Conservation (phyloP, 352 stramenopile genomes). For the Pythium insidiosum region DNA sequence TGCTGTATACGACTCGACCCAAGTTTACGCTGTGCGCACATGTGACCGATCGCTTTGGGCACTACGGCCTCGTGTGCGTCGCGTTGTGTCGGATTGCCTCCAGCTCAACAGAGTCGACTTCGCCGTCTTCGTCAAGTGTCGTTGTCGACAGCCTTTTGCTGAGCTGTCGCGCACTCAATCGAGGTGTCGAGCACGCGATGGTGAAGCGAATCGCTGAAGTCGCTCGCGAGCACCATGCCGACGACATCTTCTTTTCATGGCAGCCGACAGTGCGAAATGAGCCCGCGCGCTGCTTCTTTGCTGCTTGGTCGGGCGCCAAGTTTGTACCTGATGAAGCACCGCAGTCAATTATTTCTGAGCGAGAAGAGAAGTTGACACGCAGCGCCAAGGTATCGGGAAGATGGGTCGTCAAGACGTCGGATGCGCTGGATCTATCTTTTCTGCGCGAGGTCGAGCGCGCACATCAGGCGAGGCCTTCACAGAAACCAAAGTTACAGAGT, state of each 20-base stretch:
- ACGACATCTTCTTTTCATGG: slow-evolving; percentile 30
- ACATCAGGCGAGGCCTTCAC: no score
- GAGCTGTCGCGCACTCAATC: slow-evolving; percentile 65
- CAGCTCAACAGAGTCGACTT: slow-evolving; percentile 15
- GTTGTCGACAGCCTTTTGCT: no score
- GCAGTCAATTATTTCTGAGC: no score
- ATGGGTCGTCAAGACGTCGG: neutral
- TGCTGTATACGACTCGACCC: slow-evolving; percentile 13
- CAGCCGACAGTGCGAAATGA: slow-evolving; percentile 64
- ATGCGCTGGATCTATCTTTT: neutral
- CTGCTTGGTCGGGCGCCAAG: slow-evolving; percentile 10
- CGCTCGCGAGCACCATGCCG: slow-evolving; percentile 7
- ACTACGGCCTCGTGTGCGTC: slow-evolving; percentile 62
- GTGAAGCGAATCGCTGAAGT: slow-evolving; percentile 34
- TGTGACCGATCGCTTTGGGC: slow-evolving; percentile 66
- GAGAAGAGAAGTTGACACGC: neutral
- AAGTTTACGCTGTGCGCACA: slow-evolving; percentile 34
- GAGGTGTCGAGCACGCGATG: slow-evolving; percentile 65
- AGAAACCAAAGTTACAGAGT: no score
- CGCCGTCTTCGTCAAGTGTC: slow-evolving; percentile 65
- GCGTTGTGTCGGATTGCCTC: slow-evolving; percentile 18
- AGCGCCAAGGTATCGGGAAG: neutral
- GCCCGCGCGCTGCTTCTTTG: slow-evolving; percentile 46
- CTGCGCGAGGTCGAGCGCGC: neutral
- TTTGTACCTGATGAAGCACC: slow-evolving; percentile 1